Evolutionary conservation across 1,284 basidiomycete species (phyloP).

Genomic region (Trametes sp.): DNA sequence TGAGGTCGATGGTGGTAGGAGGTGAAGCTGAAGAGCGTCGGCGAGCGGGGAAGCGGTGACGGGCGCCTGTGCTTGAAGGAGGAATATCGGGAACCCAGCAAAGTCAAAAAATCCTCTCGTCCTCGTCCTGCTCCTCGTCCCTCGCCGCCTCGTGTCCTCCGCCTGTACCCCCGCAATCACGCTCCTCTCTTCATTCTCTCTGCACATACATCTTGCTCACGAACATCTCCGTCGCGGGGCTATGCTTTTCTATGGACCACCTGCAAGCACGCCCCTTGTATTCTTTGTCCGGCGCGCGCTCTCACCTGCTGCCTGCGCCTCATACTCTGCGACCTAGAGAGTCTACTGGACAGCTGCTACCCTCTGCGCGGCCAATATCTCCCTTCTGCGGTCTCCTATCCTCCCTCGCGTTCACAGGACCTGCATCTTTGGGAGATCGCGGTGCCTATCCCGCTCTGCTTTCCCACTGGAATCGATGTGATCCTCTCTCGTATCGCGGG

Average conservation of each 20-base stretch:
- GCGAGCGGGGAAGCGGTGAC: constrained; percentile 20
- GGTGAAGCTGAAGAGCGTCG: constrained; percentile 11
- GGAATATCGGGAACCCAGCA: constrained; percentile 3
- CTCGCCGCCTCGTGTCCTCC: constrained; percentile 15
- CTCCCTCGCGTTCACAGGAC: neutral
- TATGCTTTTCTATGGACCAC: neutral
- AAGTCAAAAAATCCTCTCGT: constrained; percentile 15
- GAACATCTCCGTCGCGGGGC: constrained; percentile 7
- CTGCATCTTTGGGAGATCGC: neutral
- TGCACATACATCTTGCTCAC: neutral
- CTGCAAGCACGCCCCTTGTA: neutral
- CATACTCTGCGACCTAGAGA: neutral
- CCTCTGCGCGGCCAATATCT: neutral
- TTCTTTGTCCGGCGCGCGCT: neutral
- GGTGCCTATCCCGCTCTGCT: neutral
- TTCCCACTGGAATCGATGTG: constrained; percentile 12
- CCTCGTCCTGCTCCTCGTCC: neutral
- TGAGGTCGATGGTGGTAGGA: constrained; percentile 8
- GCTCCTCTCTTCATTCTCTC: neutral
- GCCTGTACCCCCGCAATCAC: constrained; percentile 7
- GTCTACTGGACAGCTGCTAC: constrained; percentile 7
- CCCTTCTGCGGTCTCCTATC: constrained; percentile 2
- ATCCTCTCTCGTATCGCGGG: neutral
- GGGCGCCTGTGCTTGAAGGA: constrained; percentile 8
- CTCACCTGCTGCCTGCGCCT: neutral